Conservation (phyloP, 2,329 filamentous ascomycete genomes). For the Clarireedia monteithiana region DNA sequence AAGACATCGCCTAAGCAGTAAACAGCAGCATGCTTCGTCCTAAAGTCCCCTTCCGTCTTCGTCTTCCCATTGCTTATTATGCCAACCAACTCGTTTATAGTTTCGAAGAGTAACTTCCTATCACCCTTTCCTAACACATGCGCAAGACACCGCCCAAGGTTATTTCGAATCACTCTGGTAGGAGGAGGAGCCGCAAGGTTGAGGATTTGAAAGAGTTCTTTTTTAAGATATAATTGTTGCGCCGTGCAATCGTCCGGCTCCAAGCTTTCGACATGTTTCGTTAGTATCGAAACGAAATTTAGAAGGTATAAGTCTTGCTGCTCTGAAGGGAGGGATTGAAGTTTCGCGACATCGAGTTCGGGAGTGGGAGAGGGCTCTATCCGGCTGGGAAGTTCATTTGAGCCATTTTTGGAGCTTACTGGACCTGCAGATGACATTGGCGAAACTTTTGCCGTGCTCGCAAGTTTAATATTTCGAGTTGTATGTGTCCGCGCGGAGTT, state of each 20-base stretch:
- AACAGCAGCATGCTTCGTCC: conserved; percentile 79
- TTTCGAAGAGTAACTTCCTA: conserved; percentile 87
- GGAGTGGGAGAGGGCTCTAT: conserved; percentile 45
- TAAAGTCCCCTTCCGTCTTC: conserved; percentile 66
- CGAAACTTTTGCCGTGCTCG: conserved; percentile 10
- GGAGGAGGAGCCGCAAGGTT: conserved; percentile 73
- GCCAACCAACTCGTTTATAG: conserved; percentile 76
- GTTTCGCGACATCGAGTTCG: conserved; percentile 83
- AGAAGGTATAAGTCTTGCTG: conserved; percentile 94
- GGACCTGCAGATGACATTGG: conserved; percentile 28
- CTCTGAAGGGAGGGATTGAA: conserved; percentile 82
- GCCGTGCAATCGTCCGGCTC: conserved; percentile 73
- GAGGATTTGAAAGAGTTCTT: conserved; percentile 89
- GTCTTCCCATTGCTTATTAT: conserved; percentile 68
- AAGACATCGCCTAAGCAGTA: conserved; percentile 85
- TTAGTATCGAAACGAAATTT: conserved; percentile 76
- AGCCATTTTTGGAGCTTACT: conserved; percentile 28
- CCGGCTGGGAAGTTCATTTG: conserved; percentile 28
- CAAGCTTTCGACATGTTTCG: conserved; percentile 69
- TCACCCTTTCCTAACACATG: conserved; percentile 80
- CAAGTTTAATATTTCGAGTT: conserved; percentile 2
- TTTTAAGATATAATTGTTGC: conserved; percentile 87
- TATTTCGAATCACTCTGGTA: conserved; percentile 83
- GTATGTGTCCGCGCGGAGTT: background rate
- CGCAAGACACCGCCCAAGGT: conserved; percentile 75